Evolutionary conservation across 306 rosid genomes (phyloP), one percentile per base, ranked within the genome.

Genomic region (Styphnolobium japonicum): DNA sequence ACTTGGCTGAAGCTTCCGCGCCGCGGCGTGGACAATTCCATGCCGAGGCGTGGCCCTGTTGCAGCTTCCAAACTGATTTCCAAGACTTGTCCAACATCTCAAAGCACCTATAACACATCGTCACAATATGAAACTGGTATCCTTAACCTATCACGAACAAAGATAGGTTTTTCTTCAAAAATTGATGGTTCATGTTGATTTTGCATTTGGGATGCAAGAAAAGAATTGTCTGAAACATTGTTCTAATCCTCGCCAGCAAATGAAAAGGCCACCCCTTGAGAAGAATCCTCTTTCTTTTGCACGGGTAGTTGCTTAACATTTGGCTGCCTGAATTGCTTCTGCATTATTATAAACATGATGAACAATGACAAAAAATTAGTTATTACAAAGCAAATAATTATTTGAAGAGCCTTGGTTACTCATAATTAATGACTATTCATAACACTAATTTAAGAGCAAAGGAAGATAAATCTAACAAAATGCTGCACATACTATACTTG

Each of bases 291-390:
- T 58, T 84, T 80, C 80, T 84, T 81, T 71, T 61, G 83, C 80
- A 33, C 76, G 2, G 40, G 63, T 15, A 33, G 76, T 69, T 58
- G 93, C 81, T 67, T 84, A 10, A 58, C 66, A 61, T 76, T 82
- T 72, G 92, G 89, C 81, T 77, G 87, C 85, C 79, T 90, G 82
- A 92, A 90, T 84, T 90, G 96, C 82, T 88, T 94, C 94, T 94
- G 91, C 89, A 79, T 29, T 29, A 78, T 66, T 49, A 80, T 21
- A 67, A 77, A 57, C 67, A 73, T 31, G 15, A 64, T 48, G 15
- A 73, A 49, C 14, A 60, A 69, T 6, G 51, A n/a, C 31, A 27
- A 36, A 40, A 65, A 48, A 64, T 7, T 0, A 25, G 31, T 75
- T 45, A 67, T 34, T n/a, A 11, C 36, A 45, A 58, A 71, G 22